Base-by-base conservation (phyloP, 192 early-diverging fungal species). In the Rhizophagus clarus region DNA sequence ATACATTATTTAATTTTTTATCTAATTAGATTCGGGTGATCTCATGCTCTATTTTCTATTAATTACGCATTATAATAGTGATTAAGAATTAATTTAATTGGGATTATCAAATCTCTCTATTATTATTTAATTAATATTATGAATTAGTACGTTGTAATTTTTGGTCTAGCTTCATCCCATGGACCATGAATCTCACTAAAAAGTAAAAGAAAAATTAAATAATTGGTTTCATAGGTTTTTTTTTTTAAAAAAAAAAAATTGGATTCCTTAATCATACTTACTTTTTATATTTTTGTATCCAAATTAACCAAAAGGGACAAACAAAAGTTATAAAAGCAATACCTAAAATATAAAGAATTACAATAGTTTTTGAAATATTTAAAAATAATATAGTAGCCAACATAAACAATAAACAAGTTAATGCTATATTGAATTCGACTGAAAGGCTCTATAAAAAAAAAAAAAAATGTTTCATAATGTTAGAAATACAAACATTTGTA, bases 281-380 rank as follows among this genome's bases (percentile, higher is more conserved):
- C 95, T 97, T 97, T 87, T 99, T 99, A 87, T 97, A 99, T 49
- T 94, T 92, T 88, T 98, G 96, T 32, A 97, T 90, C 84, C 91
- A 92, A 45, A 96, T 95, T 73, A 99, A 89, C 94, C 95, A 95
- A 76, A 91, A 91, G 1, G 97, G 97, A 72, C 95, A 96, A 32
- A 92, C 86, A 85, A 97, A 93, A 0, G 91, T 97, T 61, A 97
- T 86, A 80, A 96, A 96, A 42, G 90, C 86, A 78, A 93, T 90
- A 28, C 88, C 88, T 17, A 92, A 81, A 51, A 94, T 88, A 77
- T 92, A 89, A 29, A 94, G 81, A 56, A 94, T 84, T 3, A 91
- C 90, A 17, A 96, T 86, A 2, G 91, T 89, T 42, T 90, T 88
- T 20, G 91, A 91, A 26, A 96, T 94, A 42, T 85, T 88, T 78